These are phyloP conservation scores for Amoebophrya sp. DNA, from an alignment of 169 alveolate genomes.

Conservation along the genomic window DNA sequence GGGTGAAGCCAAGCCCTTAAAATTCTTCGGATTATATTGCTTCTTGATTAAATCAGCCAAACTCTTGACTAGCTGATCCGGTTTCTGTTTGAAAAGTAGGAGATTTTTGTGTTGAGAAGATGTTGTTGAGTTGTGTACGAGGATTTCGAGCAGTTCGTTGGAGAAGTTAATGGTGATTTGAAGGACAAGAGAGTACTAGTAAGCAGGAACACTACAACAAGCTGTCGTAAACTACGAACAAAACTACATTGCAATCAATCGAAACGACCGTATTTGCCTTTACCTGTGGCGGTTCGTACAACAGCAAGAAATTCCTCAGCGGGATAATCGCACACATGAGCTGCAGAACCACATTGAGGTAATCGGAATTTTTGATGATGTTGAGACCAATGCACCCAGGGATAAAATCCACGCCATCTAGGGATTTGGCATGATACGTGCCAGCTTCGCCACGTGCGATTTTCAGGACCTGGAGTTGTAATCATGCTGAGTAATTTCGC, in stretches of 20 bases:
- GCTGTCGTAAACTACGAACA: no score
- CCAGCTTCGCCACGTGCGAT: no score
- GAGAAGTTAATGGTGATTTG: no score
- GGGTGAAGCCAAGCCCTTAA: constrained; percentile 95
- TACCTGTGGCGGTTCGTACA: constrained; percentile 40
- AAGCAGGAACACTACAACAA: background rate
- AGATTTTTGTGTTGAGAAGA: background rate
- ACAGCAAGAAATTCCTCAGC: constrained; percentile 43
- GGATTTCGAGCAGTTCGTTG: no score
- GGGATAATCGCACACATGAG: constrained; percentile 50
- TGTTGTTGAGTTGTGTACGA: no score
- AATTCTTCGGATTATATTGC: constrained; percentile 88
- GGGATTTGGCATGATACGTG: constrained; percentile 76
- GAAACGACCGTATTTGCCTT: background rate
- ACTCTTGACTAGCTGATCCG: constrained; percentile 67
- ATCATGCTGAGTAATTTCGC: no score
- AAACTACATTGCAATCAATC: no score
- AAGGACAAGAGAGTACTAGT: no score
- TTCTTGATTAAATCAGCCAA: constrained; percentile 85
- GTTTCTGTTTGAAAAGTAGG: constrained; percentile 49
- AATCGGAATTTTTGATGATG: constrained; percentile 86
- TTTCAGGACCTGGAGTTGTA: no score
- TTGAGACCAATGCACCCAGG: constrained; percentile 95
- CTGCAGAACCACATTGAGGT: constrained; percentile 86
- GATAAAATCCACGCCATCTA: constrained; percentile 85